A percentile compares a stretch with the other conserved stretches of the same genome.
Evolutionary conservation across 2,329 filamentous ascomycete species (phyloP).

Genomic region (Talaromyces piceae): DNA sequence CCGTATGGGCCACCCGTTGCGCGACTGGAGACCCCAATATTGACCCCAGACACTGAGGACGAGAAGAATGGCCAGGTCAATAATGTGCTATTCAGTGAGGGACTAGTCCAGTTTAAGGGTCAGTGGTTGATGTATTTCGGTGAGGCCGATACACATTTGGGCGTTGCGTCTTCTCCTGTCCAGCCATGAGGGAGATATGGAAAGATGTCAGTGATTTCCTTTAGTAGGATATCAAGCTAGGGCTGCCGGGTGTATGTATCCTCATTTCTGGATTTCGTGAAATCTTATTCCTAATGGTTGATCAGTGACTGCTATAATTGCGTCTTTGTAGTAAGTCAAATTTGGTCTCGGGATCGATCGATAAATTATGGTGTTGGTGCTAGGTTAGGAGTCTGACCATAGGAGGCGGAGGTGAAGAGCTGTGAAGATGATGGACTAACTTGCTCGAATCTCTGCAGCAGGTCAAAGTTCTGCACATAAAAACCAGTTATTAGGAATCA

Average conservation of each 20-base stretch:
- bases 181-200: not conserved
- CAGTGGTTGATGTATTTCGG: constrained; percentile 28
- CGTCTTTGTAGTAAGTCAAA: too few relatives aligned
- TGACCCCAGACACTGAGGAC: constrained; percentile 19
- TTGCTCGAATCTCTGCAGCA: too few relatives aligned
- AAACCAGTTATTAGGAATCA: too few relatives aligned
- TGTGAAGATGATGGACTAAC: too few relatives aligned
- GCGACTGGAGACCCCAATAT: constrained; percentile 23
- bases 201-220: not conserved
- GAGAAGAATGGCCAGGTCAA: constrained; percentile 26
- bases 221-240: not conserved
- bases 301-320: too few relatives aligned
- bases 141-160: constrained; percentile 15
- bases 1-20: constrained; percentile 19
- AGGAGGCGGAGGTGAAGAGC: too few relatives aligned
- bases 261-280: too few relatives aligned
- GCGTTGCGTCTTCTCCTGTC: not conserved
- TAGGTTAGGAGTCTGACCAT: too few relatives aligned
- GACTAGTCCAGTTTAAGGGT: constrained; percentile 26
- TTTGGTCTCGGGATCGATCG: too few relatives aligned
- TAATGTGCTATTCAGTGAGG: constrained; percentile 26
- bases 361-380: too few relatives aligned
- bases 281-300: too few relatives aligned
- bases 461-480: too few relatives aligned
- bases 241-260: not conserved